Evolutionary conservation across 176 grass and related monocot species (phyloP), one percentile per base, ranked within the genome.

Genomic region (Chloris gayana): DNA sequence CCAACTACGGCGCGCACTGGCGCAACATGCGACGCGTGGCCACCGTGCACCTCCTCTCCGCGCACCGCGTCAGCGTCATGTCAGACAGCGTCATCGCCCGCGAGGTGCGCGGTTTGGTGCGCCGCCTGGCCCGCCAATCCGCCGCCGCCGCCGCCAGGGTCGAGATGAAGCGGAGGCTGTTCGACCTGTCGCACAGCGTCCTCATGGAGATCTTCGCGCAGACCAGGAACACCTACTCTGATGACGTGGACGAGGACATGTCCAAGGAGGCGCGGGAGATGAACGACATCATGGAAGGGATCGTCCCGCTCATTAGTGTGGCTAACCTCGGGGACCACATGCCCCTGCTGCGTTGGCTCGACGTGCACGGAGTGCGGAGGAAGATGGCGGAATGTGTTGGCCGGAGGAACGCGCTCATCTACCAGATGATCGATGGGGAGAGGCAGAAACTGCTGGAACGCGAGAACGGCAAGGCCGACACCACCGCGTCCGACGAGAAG

Each of bases 271-370:
- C 82, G 4, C 44, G 33, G 58, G 67, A 75, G 63, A 73, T 98
- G 44, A 88, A 85, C 79, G 17, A 71, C 41, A 76, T 94, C 5
- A 21, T 75, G 6, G 67, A 90, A 22, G 70, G 87, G 83, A 1
- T 77, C 47, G 22, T 84, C 19, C 61, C 65, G 18, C 18, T 64
- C 7, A 45, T 65, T 12, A 83, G 80, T 18, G 19, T 85, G 22
- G 74, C 85, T 8, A 94, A 88, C 57, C 33, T 45, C 37, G 76
- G 84, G 80, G 89, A 97, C 68, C 92, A 90, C 78, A 61, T 98
- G 32, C 92, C 95, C 18, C 68, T 76, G 29, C 50, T 94, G 33
- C 82, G 83, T 53, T 89, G 82, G 70, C 59, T 94, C 22, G 92
- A 90, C 73, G 77, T 88, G 63, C 35, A 62, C 56, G 87, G 89